Conservation (phyloP, 192 early-diverging fungal genomes). For the Lobosporangium transversale region DNA sequence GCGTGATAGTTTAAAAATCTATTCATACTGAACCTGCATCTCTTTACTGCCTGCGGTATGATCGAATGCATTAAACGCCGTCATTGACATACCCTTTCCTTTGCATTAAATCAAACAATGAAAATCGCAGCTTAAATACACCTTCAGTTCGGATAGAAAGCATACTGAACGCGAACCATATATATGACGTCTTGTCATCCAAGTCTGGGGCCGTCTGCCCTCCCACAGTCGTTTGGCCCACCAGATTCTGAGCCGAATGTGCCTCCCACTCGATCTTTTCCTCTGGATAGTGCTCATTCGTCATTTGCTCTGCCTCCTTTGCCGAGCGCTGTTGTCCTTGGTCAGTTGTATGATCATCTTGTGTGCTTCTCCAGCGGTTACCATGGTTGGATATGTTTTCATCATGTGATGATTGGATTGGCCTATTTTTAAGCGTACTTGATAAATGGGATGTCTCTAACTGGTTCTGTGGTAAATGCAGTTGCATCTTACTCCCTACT, state of each 20-base stretch:
- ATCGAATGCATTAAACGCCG: not conserved
- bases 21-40: too few species aligned
- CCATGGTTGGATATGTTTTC: not conserved
- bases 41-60: too few species aligned
- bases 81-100: slow-evolving; percentile 32
- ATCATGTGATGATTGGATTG: too few species aligned
- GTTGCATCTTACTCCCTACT: too few species aligned
- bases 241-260: slow-evolving; percentile 24
- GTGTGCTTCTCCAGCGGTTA: too few species aligned
- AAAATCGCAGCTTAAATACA: slow-evolving; percentile 68
- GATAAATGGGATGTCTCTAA: too few species aligned
- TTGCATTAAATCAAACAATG: slow-evolving; percentile 70
- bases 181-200: slow-evolving; percentile 60
- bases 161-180: slow-evolving; percentile 79
- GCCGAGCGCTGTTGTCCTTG: not conserved
- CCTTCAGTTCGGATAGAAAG: slow-evolving; percentile 77
- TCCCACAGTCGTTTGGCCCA: slow-evolving; percentile 34
- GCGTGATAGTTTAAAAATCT: too few species aligned
- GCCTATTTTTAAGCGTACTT: too few species aligned
- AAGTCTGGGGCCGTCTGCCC: slow-evolving; percentile 59
- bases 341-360: too few species aligned
- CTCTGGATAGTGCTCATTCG: not conserved
- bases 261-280: slow-evolving; percentile 11
- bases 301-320: not conserved
- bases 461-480: too few species aligned